phyloP scores from a whole-genome alignment of 768 basidiomycete genomes.

The Cystobasidium onofrii region DNA sequence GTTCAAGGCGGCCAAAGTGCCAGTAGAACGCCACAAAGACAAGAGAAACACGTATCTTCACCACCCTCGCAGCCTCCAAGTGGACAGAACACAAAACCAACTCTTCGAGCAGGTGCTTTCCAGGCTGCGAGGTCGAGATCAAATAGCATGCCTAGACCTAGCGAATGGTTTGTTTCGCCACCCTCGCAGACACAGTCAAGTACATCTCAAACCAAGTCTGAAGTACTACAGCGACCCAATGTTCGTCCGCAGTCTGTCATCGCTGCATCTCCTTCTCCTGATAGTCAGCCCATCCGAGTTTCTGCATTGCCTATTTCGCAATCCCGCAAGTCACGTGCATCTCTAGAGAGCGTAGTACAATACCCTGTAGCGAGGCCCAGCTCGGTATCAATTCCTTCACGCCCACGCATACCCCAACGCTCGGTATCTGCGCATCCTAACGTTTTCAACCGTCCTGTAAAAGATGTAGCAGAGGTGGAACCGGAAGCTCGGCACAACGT shows the following conservation, averaged over 20 bases:
- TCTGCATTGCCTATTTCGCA: background rate
- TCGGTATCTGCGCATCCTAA: background rate
- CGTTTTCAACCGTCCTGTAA: background rate
- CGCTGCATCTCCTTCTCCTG: background rate
- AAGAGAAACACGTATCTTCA: background rate
- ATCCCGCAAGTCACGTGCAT: background rate
- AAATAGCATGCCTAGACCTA: conserved; percentile 4
- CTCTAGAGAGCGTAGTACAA: background rate
- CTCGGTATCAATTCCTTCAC: background rate
- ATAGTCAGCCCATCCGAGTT: background rate
- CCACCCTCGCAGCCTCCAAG: background rate
- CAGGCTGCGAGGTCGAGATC: background rate
- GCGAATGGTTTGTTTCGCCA: background rate
- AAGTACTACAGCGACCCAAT: background rate
- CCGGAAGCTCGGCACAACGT: background rate
- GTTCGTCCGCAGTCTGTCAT: background rate
- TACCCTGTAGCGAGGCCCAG: background rate
- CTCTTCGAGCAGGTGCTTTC: conserved; percentile 10
- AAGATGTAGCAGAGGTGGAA: background rate
- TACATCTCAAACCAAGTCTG: background rate
- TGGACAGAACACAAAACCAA: background rate
- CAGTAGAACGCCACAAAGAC: background rate
- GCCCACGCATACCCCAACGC: background rate
- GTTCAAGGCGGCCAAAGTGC: background rate
- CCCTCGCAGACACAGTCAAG: background rate